A percentile compares a stretch with the other conserved stretches of the same genome.
Evolutionary conservation across 2,329 filamentous ascomycete species (phyloP).

Genomic region (Microsporum canis): DNA sequence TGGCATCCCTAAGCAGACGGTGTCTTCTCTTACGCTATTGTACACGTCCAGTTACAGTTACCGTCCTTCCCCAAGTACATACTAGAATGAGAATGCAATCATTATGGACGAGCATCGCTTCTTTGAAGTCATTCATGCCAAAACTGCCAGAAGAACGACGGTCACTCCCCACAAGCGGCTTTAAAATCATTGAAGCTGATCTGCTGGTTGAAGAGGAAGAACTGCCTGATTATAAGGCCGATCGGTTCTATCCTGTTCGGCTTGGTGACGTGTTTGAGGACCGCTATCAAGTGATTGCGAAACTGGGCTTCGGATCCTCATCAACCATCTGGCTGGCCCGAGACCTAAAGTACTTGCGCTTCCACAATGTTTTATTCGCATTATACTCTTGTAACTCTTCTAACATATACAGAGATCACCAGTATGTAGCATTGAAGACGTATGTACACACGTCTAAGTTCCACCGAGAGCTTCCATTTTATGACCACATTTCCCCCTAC

Average conservation of each 20-base stretch:
- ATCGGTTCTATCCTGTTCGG: slow-evolving; percentile 20
- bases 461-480: slow-evolving; percentile 22
- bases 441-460: slow-evolving; percentile 17
- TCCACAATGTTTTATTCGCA: background rate
- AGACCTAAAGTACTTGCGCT: slow-evolving; percentile 16
- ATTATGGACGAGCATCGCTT: background rate
- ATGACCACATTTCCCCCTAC: slow-evolving; percentile 17
- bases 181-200: slow-evolving; percentile 11
- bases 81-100: background rate
- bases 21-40: background rate
- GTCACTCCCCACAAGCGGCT: slow-evolving; percentile 11
- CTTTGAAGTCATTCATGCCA: background rate
- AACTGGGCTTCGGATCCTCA: slow-evolving; percentile 23
- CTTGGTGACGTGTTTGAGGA: slow-evolving; percentile 19
- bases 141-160: slow-evolving; percentile 5
- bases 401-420: background rate
- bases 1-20: background rate
- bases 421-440: slow-evolving; percentile 17
- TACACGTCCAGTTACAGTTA: background rate
- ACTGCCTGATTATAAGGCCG: slow-evolving; percentile 16
- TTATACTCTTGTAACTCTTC: background rate
- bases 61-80: background rate
- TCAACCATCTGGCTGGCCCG: slow-evolving; percentile 23
- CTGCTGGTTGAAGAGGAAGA: slow-evolving; percentile 19
- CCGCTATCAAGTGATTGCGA: slow-evolving; percentile 21